Evolutionary conservation across 2,329 filamentous ascomycete genomes (phyloP), one percentile per base, ranked within the genome.

Genomic region (Diaporthe citrichinensis): DNA sequence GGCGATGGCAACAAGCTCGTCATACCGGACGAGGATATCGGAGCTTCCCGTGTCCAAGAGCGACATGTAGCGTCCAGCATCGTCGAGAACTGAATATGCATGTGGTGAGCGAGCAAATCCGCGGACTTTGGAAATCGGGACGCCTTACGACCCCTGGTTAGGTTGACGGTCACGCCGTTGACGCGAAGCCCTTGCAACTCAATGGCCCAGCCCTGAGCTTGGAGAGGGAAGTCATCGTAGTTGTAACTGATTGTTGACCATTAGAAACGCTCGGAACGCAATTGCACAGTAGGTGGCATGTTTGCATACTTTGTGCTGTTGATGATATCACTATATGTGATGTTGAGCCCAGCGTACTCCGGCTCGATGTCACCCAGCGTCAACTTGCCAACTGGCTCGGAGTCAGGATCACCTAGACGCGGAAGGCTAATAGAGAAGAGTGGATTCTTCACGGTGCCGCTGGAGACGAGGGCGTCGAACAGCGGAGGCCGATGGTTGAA

Each of bases 271-370:
- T 4, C 23, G 2, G 12, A 17, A 10, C 1, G 0, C 5, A 2
- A n/a, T 4, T 25, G 9, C 1, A 12, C 1, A 2, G 9, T 67
- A 12, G 14, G 3, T 4, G 10, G 28, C 20, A 67, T n/a, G 20
- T 53, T 17, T 39, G 17, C 31, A 3, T 39, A 68, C 62, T 68
- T 53, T 36, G 62, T 68, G 20, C 62, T 68, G 31, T 68, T 68
- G 44, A 53, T 68, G 31, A 68, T 68, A 68, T 68, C 62, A 53
- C 62, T 53, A 23, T 68, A 68, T 2, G 62, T 68, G 62, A 68
- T 68, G 31, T 68, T 53, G 31, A 68, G 62, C 7, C n/a, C 62
- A 3, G 62, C 62, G 8, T 68, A 68, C 46, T n/a, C 62, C 14
- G 62, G 62, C 31, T 68, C 62, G 23, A 68, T 68, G 3, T 10